Evolutionary conservation across 768 basidiomycete species (phyloP), one percentile per base, ranked within the genome.

Genomic region (Hydnomerulius pinastri): DNA sequence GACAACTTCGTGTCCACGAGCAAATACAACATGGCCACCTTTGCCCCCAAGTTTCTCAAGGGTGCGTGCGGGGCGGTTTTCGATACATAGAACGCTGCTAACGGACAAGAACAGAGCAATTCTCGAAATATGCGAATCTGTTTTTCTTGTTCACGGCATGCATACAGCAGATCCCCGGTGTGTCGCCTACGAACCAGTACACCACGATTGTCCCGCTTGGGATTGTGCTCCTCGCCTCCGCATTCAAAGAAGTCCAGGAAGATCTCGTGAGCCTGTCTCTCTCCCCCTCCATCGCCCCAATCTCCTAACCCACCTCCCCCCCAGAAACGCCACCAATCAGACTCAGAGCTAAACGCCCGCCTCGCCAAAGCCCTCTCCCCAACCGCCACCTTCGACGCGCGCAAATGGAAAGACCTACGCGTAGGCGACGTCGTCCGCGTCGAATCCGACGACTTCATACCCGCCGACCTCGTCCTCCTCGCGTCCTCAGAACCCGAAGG

Each of bases 141-240:
- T 99, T 99, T 78, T 99, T 99, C 79, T 77, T 99, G 51, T 98
- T 99, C 76, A 98, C 96, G 25, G 92, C 92, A 17, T 86, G 80
- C 71, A 98, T 98, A 42, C 96, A 98, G 64, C 97, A 99, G 73
- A 94, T 99, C 57, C 97, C 97, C 13, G 91, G 85, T 59, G 95
- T 99, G 6, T 99, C 97, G 1, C 97, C 97, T 13, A 98, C 96
- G 3, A 94, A 97, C 62, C 77, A 73, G 51, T 99, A 90, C 68
- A 99, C 97, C 2, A 99, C 97, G 7, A 95, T 99, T 66, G 89
- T 75, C 0, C 97, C 97, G 13, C 82, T 99, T 37, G 84, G 79
- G 3, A 78, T 90, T 28, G 97, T 98, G 8, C 75, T 98, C 15
- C 77, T 97, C 50, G 97, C 90, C 2, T 95, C 93, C 4, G 97